Evolutionary conservation across 1,284 basidiomycete genomes (phyloP), one percentile per base, ranked within the genome.

Genomic region (Melanopsichium pennsylvanicum): DNA sequence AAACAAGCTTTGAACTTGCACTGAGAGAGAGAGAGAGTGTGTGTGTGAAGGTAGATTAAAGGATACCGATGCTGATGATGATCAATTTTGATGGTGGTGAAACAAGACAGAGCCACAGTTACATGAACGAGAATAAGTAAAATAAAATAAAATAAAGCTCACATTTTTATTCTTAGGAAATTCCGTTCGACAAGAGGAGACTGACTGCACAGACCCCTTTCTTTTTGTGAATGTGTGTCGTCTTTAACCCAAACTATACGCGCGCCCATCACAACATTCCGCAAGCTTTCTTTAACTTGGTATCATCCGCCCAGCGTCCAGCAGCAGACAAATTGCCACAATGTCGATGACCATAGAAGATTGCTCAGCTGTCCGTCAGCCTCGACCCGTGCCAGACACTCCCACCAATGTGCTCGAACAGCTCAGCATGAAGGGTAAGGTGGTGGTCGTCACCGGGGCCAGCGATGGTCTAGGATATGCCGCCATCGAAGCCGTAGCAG

Each of bases 381-480:
- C 70, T 7, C 19, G 46, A 9, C 61, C 70, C 1, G 44, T 66
- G 19, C 70, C 70, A 16, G 52, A 66, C 32, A 70, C 67, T 6
- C 67, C 70, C 13, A 54, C 36, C 44, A 66, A 70, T 40, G 70
- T 72, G 15, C 50, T 72, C 34, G 67, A 72, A 21, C 56, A 62
- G 49, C 70, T 79, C 47, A 70, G 45, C 40, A 73, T 80, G 69
- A 75, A 74, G 58, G 80, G 78, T 47, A 80, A 78, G 54, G 73
- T 78, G 27, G 67, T 73, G 23, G 66, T 67, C 42, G 67, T 82
- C 41, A 79, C 73, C 4, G 80, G 81, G 12, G 79, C 74, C 8
- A 72, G 72, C 15, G 72, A 70, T 12, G 80, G 80, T 15, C 81
- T 82, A 41, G 81, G 81, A 0, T 73, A 75, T 36, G 75, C 76